Evolutionary conservation across 164 flowering plant genomes (phyloP).

Genomic region (Amborella trichopoda): DNA sequence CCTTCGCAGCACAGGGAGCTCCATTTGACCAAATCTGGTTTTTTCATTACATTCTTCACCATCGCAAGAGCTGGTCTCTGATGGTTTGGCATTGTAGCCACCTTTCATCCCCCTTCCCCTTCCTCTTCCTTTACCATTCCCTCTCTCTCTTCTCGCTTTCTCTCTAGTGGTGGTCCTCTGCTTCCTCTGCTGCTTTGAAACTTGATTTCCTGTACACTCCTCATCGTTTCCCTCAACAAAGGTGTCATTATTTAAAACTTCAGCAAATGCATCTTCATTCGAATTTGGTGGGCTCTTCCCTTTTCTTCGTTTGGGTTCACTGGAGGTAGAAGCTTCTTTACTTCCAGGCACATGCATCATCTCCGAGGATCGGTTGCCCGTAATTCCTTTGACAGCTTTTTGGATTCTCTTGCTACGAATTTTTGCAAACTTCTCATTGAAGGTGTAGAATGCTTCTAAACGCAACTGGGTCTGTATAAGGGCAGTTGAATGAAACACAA

Average conservation of each 20-base stretch:
- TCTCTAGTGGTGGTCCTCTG: constrained; percentile 6
- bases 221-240: constrained; percentile 1
- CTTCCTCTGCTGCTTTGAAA: constrained; percentile 18
- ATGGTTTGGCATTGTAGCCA: constrained; percentile 10
- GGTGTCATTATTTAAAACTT: constrained; percentile 4
- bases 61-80: constrained; percentile 28
- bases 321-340: constrained; percentile 18
- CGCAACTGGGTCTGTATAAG: constrained; percentile 78
- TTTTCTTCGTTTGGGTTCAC: constrained; percentile 22
- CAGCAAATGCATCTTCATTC: constrained; percentile 12
- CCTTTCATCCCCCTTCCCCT: constrained; percentile 21
- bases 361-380: constrained; percentile 33
- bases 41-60: constrained; percentile 7
- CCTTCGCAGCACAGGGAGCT: constrained; percentile 28
- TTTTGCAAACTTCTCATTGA: constrained; percentile 95
- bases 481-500: too few relatives aligned
- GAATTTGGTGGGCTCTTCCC: constrained; percentile 9
- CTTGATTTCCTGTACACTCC: constrained; percentile 15
- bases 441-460: constrained; percentile 87
- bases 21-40: constrained; percentile 15
- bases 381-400: constrained; percentile 77
- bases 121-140: constrained; percentile 26
- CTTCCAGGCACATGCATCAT: constrained; percentile 23
- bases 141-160: too few relatives aligned
- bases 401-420: constrained; percentile 85